Percentiles rank a stretch among this genome's conserved stretches.
phyloP scores from a whole-genome alignment of 805 yeast genomes.

The Monosporozyma unispora region DNA sequence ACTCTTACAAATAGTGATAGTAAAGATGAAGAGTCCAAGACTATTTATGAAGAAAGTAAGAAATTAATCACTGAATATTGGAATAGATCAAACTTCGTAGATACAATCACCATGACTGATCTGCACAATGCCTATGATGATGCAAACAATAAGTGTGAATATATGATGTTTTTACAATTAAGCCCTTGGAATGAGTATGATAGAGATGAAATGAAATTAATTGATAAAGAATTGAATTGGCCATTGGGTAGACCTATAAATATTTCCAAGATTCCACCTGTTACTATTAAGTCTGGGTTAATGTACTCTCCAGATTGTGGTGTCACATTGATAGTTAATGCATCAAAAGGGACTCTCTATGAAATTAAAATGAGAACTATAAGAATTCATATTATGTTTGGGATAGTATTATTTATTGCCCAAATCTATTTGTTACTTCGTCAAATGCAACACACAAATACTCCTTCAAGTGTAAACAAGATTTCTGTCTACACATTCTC shows the following conservation, averaged over 20 bases:
- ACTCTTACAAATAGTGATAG: slow-evolving; percentile 33
- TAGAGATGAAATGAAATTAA: slow-evolving; percentile 41
- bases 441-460: slow-evolving; percentile 63
- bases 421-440: slow-evolving; percentile 52
- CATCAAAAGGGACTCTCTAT: slow-evolving; percentile 45
- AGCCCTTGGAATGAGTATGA: slow-evolving; percentile 47
- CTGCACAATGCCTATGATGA: slow-evolving; percentile 25
- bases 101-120: slow-evolving; percentile 39
- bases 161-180: slow-evolving; percentile 56
- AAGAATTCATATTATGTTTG: slow-evolving; percentile 36
- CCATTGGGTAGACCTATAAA: slow-evolving; percentile 78
- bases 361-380: slow-evolving; percentile 36
- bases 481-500: slow-evolving; percentile 64
- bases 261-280: slow-evolving; percentile 39
- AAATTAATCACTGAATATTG: slow-evolving; percentile 36
- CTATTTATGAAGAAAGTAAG: slow-evolving; percentile 38
- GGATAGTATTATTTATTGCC: slow-evolving; percentile 36
- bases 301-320: slow-evolving; percentile 91
- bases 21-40: slow-evolving; percentile 31
- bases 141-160: slow-evolving; percentile 53
- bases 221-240: slow-evolving; percentile 62
- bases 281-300: slow-evolving; percentile 47
- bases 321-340: slow-evolving; percentile 35
- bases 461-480: slow-evolving; percentile 73
- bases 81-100: slow-evolving; percentile 36